Evolutionary conservation across 306 rosid genomes (phyloP), one percentile per base, ranked within the genome.

Genomic region (Pachyrhizus erosus): DNA sequence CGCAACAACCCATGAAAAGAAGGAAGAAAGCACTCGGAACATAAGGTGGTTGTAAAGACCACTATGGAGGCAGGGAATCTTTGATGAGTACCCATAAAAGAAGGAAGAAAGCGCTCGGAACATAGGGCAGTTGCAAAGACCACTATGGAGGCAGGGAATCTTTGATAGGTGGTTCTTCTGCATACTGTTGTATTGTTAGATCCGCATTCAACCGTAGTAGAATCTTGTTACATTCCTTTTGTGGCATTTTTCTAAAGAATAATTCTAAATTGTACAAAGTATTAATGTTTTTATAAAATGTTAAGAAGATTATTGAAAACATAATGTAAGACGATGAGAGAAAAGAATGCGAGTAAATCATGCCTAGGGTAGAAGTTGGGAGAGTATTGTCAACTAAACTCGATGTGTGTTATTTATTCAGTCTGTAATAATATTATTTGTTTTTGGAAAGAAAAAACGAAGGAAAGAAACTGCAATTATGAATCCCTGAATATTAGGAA

Each of bases 381-480:
- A 6, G 43, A 62, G 15, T 13, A 6, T 29, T 83, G 87, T 73
- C 73, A 74, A 66, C 84, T 69, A 67, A 67, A 60, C 67, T 49
- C 49, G 58, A 75, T 31, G 26, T 72, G 80, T 73, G 78, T 23
- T 24, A 29, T 26, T 51, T 49, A 33, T 49, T 46, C 5, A 33
- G 24, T 48, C 6, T 92, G 73, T 87, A 86, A 20, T 66, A 89
- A 66, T 87, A 81, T 73, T 55, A n/a, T 88, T 0, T 34, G 9
- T 31, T 57, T 40, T 24, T 58, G 4, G 6, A 4, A 64, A 21
- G n/a, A n/a, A 39, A 37, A 51, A 4, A 79, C 46, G 49, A 49
- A 54, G 71, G 72, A 58, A 64, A 40, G 64, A 17, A 74, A 31
- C 64, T 14, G 26, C 40, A 10, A 33, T 61, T 26, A 42, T 52